Conservation (phyloP, 2,329 filamentous ascomycete genomes). For the Arachnomyces sp. region DNA sequence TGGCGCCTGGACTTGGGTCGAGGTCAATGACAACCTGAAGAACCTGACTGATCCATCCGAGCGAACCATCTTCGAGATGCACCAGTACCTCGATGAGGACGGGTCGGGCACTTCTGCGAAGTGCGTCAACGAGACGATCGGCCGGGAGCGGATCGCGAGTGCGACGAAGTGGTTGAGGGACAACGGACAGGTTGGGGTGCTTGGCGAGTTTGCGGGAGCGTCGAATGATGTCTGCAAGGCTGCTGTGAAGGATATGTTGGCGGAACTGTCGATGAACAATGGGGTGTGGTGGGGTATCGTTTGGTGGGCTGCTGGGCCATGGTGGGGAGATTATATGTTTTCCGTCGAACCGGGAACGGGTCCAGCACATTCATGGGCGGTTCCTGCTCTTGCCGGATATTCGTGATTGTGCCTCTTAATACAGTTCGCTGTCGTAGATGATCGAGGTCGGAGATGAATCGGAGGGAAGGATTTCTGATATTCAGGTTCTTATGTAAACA, state of each 20-base stretch:
- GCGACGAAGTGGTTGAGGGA: slow-evolving; percentile 49
- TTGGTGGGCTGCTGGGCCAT: slow-evolving; percentile 52
- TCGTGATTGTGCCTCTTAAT: too few relatives aligned
- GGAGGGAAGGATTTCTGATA: too few relatives aligned
- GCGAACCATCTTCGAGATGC: slow-evolving; percentile 55
- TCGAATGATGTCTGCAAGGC: slow-evolving; percentile 43
- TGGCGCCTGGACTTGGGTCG: slow-evolving; percentile 45
- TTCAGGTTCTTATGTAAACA: too few relatives aligned
- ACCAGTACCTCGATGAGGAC: slow-evolving; percentile 54
- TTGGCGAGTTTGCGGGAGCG: slow-evolving; percentile 51
- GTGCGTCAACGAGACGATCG: slow-evolving; percentile 48
- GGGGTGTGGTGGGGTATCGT: slow-evolving; percentile 48
- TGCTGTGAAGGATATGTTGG: slow-evolving; percentile 44
- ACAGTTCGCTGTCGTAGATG: too few relatives aligned
- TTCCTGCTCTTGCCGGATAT: too few relatives aligned
- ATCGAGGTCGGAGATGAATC: too few relatives aligned
- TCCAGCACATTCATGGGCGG: too few relatives aligned
- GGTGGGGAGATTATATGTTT: slow-evolving; percentile 42
- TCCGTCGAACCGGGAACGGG: slow-evolving; percentile 39
- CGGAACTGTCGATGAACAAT: slow-evolving; percentile 40
- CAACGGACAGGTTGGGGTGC: slow-evolving; percentile 45
- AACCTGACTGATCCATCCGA: slow-evolving; percentile 44
- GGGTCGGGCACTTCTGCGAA: slow-evolving; percentile 44
- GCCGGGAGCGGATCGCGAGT: slow-evolving; percentile 41
- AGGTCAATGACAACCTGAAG: slow-evolving; percentile 36